Conservation (phyloP, 1,139 yeast genomes). For the Lodderomyces margitis region DNA sequence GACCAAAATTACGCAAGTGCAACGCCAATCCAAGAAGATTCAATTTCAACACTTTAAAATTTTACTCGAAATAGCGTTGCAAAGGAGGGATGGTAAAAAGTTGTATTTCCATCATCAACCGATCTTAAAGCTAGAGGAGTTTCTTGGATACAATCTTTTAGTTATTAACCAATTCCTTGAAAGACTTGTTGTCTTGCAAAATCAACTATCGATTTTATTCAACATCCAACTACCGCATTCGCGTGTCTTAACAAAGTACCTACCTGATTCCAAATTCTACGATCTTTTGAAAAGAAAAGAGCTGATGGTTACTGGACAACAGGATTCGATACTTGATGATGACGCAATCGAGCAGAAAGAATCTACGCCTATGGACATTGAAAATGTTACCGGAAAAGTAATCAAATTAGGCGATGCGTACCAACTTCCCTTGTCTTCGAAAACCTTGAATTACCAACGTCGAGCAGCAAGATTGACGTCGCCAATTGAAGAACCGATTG, state of each 20-base stretch:
- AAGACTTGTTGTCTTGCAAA: slow-evolving; percentile 36
- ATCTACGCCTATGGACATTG: slow-evolving; percentile 3
- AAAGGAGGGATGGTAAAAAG: slow-evolving; percentile 10
- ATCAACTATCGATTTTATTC: slow-evolving; percentile 27
- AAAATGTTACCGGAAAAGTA: slow-evolving; percentile 24
- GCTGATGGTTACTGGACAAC: slow-evolving; percentile 24
- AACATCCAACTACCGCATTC: slow-evolving; percentile 34
- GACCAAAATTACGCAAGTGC: slow-evolving; percentile 28
- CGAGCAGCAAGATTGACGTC: slow-evolving; percentile 17
- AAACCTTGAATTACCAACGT: slow-evolving; percentile 39
- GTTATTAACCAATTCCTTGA: slow-evolving; percentile 42
- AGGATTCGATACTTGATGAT: slow-evolving; percentile 8
- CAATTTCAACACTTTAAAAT: slow-evolving; percentile 26
- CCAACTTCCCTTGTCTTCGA: slow-evolving; percentile 42
- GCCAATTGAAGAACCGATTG: slow-evolving; percentile 13
- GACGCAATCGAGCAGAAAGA: slow-evolving; percentile 8
- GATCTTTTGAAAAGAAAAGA: slow-evolving; percentile 38
- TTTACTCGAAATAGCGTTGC: slow-evolving; percentile 27
- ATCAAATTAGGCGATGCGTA: slow-evolving; percentile 37
- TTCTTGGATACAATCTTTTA: slow-evolving; percentile 29
- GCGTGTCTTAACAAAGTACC: slow-evolving; percentile 24
- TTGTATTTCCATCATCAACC: slow-evolving; percentile 28
- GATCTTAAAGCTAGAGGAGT: slow-evolving; percentile 27
- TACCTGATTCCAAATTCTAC: slow-evolving; percentile 38
- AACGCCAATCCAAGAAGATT: slow-evolving; percentile 27